A percentile compares a stretch with the other conserved stretches of the same genome.
These are phyloP conservation scores for Pseudocercospora vitis DNA, from an alignment of 2,329 filamentous ascomycete genomes.

Conservation along the genomic window DNA sequence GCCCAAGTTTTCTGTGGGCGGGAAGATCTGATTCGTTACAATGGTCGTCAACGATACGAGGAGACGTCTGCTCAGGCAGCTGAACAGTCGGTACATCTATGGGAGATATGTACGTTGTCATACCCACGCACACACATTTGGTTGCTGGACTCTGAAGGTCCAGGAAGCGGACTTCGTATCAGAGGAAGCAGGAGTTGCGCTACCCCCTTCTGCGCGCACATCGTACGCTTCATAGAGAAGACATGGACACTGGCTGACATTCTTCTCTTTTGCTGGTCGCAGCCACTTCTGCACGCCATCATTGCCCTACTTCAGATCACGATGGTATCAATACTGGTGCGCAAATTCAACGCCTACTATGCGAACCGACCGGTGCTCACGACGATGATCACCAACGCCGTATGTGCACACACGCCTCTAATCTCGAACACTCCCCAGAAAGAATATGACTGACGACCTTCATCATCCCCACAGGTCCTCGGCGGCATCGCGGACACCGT, in stretches of 20 bases:
- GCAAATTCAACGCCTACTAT: conserved; percentile 94
- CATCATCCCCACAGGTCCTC: conserved; percentile 58
- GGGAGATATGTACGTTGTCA: conserved; percentile 66
- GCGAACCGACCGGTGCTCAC: conserved; percentile 91
- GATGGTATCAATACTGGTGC: conserved; percentile 75
- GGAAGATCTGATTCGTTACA: too few relatives aligned
- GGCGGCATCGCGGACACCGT: conserved; percentile 96
- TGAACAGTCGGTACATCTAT: conserved; percentile 72
- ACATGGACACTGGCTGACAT: background rate
- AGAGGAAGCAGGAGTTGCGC: background rate
- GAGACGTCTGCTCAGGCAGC: conserved; percentile 59
- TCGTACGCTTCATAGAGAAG: too few relatives aligned
- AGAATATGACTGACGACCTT: too few relatives aligned
- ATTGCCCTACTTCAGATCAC: conserved; percentile 87
- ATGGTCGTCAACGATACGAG: conserved; percentile 44
- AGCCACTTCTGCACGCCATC: conserved; percentile 85
- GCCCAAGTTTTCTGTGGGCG: too few relatives aligned
- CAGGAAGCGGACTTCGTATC: too few relatives aligned
- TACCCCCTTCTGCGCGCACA: too few relatives aligned
- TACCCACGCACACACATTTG: background rate
- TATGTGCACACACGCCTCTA: conserved; percentile 51
- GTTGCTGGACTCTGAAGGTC: too few relatives aligned
- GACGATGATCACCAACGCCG: conserved; percentile 98
- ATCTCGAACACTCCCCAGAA: too few relatives aligned
- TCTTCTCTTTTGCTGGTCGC: conserved; percentile 14